Percentiles rank a stretch among this genome's conserved stretches.
Evolutionary conservation across 108 stramenopile genomes (phyloP).

Genomic region (Skeletonema tropicum): DNA sequence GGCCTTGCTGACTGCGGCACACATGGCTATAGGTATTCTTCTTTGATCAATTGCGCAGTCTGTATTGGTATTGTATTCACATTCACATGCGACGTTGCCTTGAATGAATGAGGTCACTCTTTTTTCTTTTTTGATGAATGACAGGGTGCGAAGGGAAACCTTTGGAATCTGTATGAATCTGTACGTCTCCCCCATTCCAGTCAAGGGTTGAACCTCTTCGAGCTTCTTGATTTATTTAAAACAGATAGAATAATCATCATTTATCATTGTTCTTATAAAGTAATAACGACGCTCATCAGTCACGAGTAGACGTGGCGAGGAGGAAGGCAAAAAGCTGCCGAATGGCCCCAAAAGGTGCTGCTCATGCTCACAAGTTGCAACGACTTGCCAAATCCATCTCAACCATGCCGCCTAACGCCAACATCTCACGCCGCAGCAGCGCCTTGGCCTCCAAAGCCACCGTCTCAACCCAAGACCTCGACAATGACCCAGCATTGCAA

Average conservation of each 20-base stretch:
- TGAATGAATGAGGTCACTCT: too few species aligned
- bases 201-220: neutral
- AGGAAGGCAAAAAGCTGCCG: neutral
- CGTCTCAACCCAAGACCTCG: constrained; percentile 2
- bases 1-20: neutral
- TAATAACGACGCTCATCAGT: neutral
- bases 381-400: neutral
- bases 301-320: neutral
- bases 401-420: constrained; percentile 36
- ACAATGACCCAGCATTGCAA: constrained; percentile 27
- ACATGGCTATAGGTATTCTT: too few species aligned
- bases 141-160: too few species aligned
- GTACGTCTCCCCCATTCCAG: neutral
- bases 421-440: constrained; percentile 21
- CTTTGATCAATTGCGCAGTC: too few species aligned
- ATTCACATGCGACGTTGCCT: too few species aligned
- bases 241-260: too few species aligned
- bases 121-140: too few species aligned
- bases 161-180: neutral
- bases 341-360: too few species aligned
- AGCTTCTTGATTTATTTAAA: neutral
- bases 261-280: neutral
- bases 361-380: neutral
- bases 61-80: too few species aligned
- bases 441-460: neutral